Evolutionary conservation across 768 basidiomycete species (phyloP).

Genomic region (Pleurotus giganteus): DNA sequence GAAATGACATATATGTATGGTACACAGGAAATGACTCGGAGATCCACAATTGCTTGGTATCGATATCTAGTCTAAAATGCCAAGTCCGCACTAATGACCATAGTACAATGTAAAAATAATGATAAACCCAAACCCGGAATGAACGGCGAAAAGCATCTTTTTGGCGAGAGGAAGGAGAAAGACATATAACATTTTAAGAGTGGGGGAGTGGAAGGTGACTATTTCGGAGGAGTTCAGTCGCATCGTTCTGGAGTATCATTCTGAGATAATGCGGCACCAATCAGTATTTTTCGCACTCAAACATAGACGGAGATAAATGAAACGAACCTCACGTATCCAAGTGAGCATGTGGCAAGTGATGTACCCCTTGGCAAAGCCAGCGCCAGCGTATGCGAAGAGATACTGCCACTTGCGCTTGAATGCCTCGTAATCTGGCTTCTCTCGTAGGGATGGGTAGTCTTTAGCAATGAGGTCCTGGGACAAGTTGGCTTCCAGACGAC

Average conservation of each 20-base stretch:
- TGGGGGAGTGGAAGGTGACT: not conserved
- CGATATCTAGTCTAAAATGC: slow-evolving; percentile 4
- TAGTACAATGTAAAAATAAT: slow-evolving; percentile 2
- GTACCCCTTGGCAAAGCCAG: slow-evolving; percentile 77
- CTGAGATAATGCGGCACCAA: not conserved
- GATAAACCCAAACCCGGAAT: slow-evolving; percentile 4
- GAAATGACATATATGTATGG: too few relatives aligned
- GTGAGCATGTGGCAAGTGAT: slow-evolving; percentile 83
- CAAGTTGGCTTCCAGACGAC: slow-evolving; percentile 67
- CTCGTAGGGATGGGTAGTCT: slow-evolving; percentile 60
- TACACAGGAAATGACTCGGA: not conserved
- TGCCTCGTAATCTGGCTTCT: slow-evolving; percentile 55
- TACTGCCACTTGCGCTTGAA: slow-evolving; percentile 85
- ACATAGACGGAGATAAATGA: slow-evolving; percentile 1
- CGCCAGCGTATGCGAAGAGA: slow-evolving; percentile 79
- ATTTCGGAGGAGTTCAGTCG: not conserved
- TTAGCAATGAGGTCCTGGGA: slow-evolving; percentile 53
- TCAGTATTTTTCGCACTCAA: not conserved
- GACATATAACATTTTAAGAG: too few relatives aligned
- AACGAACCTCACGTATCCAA: slow-evolving; percentile 60
- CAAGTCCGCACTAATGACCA: slow-evolving; percentile 2
- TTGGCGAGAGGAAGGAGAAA: too few relatives aligned
- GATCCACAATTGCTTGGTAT: slow-evolving; percentile 3
- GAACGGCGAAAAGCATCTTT: not conserved
- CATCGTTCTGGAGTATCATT: slow-evolving; percentile 9